Evolutionary conservation across 306 rosid species (phyloP).

Genomic region (Chamaecrista fasciculata): DNA sequence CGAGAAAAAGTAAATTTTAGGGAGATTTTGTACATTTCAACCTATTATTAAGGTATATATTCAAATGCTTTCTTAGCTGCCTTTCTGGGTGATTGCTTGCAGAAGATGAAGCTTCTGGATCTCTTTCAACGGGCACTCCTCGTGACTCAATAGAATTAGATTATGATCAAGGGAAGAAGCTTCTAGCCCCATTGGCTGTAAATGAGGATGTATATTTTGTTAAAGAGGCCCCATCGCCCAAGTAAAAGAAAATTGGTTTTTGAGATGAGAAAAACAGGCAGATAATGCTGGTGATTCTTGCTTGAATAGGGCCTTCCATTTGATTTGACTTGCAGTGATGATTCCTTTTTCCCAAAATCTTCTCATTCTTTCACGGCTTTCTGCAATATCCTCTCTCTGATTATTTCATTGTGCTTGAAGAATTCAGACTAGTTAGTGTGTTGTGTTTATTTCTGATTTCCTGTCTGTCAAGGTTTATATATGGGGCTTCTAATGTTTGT

Average conservation of each 20-base stretch:
- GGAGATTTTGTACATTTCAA: too few species aligned
- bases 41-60: constrained; percentile 6
- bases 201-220: constrained; percentile 52
- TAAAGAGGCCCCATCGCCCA: constrained; percentile 40
- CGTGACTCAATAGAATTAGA: constrained; percentile 39
- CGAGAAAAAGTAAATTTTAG: too few species aligned
- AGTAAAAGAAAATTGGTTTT: background rate
- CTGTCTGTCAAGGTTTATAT: constrained; percentile 2
- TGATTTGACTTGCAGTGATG: background rate
- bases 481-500: background rate
- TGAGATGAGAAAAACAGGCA: constrained; percentile 5
- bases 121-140: constrained; percentile 47
- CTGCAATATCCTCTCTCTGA: background rate
- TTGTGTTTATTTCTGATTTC: background rate
- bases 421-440: background rate
- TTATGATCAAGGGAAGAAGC: constrained; percentile 58
- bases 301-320: background rate
- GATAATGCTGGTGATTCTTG: background rate
- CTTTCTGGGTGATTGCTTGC: constrained; percentile 23
- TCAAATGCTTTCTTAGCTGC: background rate
- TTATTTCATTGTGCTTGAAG: constrained; percentile 12
- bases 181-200: constrained; percentile 49
- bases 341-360: background rate
- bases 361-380: background rate
- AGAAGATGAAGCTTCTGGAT: constrained; percentile 65